These are phyloP conservation scores for Fusarium chlamydosporum DNA, from an alignment of 2,329 filamentous ascomycete species.

Conservation along the genomic window DNA sequence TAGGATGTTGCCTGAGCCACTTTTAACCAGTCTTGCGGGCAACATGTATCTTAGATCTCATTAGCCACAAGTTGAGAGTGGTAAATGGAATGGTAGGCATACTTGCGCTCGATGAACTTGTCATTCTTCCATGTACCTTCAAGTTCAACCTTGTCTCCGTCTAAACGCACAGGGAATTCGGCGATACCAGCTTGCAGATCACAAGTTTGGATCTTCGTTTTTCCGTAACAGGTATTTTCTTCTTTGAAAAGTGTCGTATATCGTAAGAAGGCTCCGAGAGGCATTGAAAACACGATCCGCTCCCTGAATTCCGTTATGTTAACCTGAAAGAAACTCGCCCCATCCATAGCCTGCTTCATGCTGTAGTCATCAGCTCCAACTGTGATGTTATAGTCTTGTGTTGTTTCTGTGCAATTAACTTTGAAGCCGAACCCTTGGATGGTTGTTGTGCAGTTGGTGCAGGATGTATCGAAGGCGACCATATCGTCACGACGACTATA, in stretches of 20 bases:
- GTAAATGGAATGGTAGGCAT: too few species aligned
- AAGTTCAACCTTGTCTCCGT: slow-evolving; percentile 21
- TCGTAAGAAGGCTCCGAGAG: slow-evolving; percentile 35
- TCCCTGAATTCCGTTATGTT: slow-evolving; percentile 39
- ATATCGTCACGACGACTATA: slow-evolving; percentile 39
- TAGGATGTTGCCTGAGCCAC: slow-evolving; percentile 33
- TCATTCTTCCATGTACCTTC: slow-evolving; percentile 38
- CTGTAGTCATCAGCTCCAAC: background rate
- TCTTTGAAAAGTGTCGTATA: slow-evolving; percentile 42
- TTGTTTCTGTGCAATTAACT: slow-evolving; percentile 37
- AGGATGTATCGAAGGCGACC: slow-evolving; percentile 27
- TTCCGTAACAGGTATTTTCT: slow-evolving; percentile 18
- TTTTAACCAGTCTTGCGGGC: slow-evolving; percentile 4
- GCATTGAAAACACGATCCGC: background rate
- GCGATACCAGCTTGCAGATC: slow-evolving; percentile 42
- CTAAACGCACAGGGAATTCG: slow-evolving; percentile 24
- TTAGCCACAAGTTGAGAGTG: background rate
- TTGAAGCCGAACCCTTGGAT: slow-evolving; percentile 36
- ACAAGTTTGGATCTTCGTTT: slow-evolving; percentile 37
- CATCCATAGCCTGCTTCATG: slow-evolving; percentile 15
- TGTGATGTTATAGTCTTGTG: slow-evolving; percentile 26
- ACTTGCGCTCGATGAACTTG: slow-evolving; percentile 41
- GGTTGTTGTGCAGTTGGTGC: slow-evolving; percentile 38
- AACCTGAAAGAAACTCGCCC: slow-evolving; percentile 37
- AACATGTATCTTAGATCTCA: slow-evolving; percentile 32